These are phyloP conservation scores for Candida endomychidarum DNA, from an alignment of 805 yeast species.

Conservation along the genomic window DNA sequence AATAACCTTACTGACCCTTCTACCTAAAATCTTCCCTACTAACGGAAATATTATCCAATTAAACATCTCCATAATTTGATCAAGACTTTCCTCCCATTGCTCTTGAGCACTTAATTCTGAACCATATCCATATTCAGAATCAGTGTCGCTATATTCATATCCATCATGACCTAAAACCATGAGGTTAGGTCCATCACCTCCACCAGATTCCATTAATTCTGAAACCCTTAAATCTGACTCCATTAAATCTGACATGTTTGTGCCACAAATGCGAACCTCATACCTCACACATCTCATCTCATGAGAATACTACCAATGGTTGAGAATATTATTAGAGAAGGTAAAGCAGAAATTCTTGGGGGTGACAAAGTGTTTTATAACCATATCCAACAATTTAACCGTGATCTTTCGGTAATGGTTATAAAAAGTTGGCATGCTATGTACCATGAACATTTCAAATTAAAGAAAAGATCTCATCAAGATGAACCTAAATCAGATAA, in stretches of 20 bases:
- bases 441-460: constrained; percentile 13
- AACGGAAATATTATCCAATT: constrained; percentile 64
- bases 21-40: constrained; percentile 65
- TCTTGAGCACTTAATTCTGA: constrained; percentile 51
- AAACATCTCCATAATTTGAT: constrained; percentile 57
- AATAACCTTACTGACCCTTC: constrained; percentile 50
- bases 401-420: constrained; percentile 84
- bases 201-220: not conserved
- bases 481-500: constrained; percentile 12
- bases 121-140: constrained; percentile 8
- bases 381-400: constrained; percentile 94
- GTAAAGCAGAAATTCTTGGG: constrained; percentile 77
- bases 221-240: not conserved
- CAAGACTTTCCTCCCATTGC: constrained; percentile 72
- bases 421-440: constrained; percentile 81
- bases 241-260: not conserved
- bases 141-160: too few species aligned
- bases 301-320: constrained; percentile 4
- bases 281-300: not conserved
- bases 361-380: constrained; percentile 87
- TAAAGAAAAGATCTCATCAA: constrained; percentile 15
- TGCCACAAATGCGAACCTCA: too few species aligned
- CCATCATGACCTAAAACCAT: too few species aligned
- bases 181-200: too few species aligned
- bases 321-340: constrained; percentile 52